Base-by-base conservation (phyloP, 306 rosid species). In the Pyrus pyrifolia region DNA sequence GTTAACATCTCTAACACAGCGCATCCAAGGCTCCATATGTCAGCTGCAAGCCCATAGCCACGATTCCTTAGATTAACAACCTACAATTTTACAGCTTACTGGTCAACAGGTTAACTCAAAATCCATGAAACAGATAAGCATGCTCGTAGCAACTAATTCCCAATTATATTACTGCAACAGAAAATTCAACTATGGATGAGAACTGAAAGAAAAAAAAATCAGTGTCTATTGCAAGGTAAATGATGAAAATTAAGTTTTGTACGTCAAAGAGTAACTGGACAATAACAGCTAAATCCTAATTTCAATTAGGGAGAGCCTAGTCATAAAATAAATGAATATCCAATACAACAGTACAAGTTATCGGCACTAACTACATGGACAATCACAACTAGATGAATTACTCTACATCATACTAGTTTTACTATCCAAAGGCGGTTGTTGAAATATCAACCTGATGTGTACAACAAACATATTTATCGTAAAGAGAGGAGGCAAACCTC, bases 1-100 rank as follows among this genome's bases (percentile, higher is more conserved):
- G 98, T 92, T 65, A 92, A 82, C 98, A 95, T 92, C 88, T 95
- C 97, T 75, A 95, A 86, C 46, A 92, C 98, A 65, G 97, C 87
- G 83, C 97, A 92, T 70, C 98, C 97, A 76, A 95, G 92, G 84
- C 98, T 95, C 98, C 98, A 95, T 61, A 95, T 87, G 81, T 92
- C 98, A 65, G 97, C 97, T 8, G 97, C 91, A 76, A 92, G 90
- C 57, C 98, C 97, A 57, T 92, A 92, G 27, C 97, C 98, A 73
- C 78, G 81, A 74, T 79, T 80, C 83, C 78, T 90, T 78, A 91
- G 75, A 81, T 88, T 94, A 69, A 92, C 93, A 75, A 92, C 96
- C 98, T 95, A 89, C 87, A 85, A n/a, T 38, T 15, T 23, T 23
- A 58, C 67, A 72, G 67, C 57, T 22, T 58, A 11, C 44, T 4